These are phyloP conservation scores for Biancaea sappan DNA, from an alignment of 306 rosid genomes.

Conservation along the genomic window DNA sequence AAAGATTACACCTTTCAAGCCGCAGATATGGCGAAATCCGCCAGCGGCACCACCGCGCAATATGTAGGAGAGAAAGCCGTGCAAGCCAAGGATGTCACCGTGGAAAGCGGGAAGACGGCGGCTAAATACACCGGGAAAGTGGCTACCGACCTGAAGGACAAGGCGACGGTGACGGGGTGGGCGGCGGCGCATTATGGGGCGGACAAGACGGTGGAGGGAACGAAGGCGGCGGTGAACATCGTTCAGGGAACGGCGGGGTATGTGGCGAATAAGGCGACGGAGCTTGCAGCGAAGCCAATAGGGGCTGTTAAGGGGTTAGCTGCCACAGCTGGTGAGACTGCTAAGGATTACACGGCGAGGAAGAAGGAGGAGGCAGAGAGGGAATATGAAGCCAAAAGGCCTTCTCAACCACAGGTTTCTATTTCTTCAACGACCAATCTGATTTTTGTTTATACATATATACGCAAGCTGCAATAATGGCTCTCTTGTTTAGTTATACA, in stretches of 20 bases:
- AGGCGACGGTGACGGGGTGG: constrained; percentile 51
- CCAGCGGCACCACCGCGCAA: constrained; percentile 37
- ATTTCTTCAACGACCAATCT: background rate
- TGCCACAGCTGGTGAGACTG: constrained; percentile 56
- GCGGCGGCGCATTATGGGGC: constrained; percentile 53
- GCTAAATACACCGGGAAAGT: constrained; percentile 34
- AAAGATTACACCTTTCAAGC: constrained; percentile 45
- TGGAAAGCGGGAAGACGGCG: constrained; percentile 35
- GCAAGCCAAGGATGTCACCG: constrained; percentile 38
- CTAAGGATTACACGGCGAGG: constrained; percentile 70
- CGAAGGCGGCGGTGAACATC: constrained; percentile 36
- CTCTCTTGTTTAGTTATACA: background rate
- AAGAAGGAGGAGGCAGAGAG: constrained; percentile 70
- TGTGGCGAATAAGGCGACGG: constrained; percentile 43
- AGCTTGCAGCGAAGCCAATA: constrained; percentile 46
- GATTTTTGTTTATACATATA: background rate
- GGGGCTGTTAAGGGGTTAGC: constrained; percentile 43
- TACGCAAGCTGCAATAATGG: background rate
- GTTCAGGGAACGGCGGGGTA: constrained; percentile 49
- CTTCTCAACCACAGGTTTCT: constrained; percentile 40
- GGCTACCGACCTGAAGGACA: constrained; percentile 52
- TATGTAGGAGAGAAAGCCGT: constrained; percentile 49
- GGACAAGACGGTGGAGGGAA: constrained; percentile 54
- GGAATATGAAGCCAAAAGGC: constrained; percentile 42
- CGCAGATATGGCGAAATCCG: constrained; percentile 38